Percentiles rank a stretch among this genome's conserved stretches.
phyloP scores from a whole-genome alignment of 176 grass and related monocot genomes.

The Dendrocalamus sinicus region DNA sequence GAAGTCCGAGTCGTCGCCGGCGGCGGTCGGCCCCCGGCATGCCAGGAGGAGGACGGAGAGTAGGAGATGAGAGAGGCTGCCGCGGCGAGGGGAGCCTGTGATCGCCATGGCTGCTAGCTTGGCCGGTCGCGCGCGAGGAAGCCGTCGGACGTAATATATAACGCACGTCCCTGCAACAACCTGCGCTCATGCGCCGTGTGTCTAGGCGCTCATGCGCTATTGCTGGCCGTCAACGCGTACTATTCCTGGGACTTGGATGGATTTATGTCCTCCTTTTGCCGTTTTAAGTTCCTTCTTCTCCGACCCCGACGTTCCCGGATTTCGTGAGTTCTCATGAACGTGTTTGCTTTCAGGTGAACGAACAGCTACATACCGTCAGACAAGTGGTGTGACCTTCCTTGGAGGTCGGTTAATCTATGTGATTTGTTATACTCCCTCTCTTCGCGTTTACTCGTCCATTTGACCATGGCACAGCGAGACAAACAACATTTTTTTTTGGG shows the following conservation, averaged over 20 bases:
- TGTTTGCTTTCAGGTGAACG: not conserved
- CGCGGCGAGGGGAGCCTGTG: constrained; percentile 29
- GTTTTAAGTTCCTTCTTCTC: no score
- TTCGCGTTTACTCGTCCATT: no score
- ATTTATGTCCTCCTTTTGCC: no score
- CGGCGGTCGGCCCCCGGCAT: constrained; percentile 8
- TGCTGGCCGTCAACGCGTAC: not conserved
- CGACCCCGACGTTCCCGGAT: not conserved
- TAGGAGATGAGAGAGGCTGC: constrained; percentile 24
- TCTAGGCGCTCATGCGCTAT: not conserved
- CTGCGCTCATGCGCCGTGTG: not conserved
- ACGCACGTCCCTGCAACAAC: not conserved
- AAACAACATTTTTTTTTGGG: no score
- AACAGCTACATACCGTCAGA: no score
- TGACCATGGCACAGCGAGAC: no score
- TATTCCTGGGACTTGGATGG: not conserved
- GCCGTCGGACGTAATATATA: not conserved
- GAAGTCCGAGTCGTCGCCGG: constrained; percentile 41
- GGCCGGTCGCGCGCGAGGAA: not conserved
- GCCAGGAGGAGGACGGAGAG: constrained; percentile 45
- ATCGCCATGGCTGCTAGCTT: constrained; percentile 43
- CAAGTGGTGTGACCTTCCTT: no score
- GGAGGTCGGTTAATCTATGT: not conserved
- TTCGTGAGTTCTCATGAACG: not conserved
- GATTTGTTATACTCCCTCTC: not conserved